phyloP scores from a whole-genome alignment of 2,329 filamentous ascomycete genomes.

The Myotisia sp. region DNA sequence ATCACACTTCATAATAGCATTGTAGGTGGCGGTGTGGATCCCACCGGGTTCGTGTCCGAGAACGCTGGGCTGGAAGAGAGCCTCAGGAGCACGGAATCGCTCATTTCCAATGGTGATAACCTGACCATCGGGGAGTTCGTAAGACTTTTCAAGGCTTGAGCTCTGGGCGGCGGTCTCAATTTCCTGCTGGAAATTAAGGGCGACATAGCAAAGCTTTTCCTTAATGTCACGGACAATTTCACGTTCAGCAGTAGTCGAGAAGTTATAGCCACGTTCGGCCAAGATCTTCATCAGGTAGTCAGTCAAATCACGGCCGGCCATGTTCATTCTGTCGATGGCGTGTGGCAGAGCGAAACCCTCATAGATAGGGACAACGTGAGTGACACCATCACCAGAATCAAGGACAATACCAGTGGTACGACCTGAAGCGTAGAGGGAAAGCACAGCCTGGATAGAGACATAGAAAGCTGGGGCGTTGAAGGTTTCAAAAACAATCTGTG shows the following conservation, averaged over 20 bases:
- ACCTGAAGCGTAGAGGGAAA: slow-evolving; percentile 98
- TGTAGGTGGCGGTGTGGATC: slow-evolving; percentile 99
- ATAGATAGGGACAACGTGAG: slow-evolving; percentile 99
- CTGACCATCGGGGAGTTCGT: slow-evolving; percentile 98
- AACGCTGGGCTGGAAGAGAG: slow-evolving; percentile 97
- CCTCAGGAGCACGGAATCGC: slow-evolving; percentile 98
- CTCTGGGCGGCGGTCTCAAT: slow-evolving; percentile 99
- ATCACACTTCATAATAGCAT: slow-evolving; percentile 99
- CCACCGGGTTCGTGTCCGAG: slow-evolving; percentile 96
- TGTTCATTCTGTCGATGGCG: slow-evolving; percentile 99
- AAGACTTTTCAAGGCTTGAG: slow-evolving; percentile 98
- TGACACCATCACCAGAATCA: slow-evolving; percentile 99
- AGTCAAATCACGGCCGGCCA: slow-evolving; percentile 99
- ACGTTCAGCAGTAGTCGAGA: slow-evolving; percentile 99
- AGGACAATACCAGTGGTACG: slow-evolving; percentile 99
- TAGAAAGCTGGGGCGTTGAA: slow-evolving; percentile 99
- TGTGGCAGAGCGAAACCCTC: slow-evolving; percentile 99
- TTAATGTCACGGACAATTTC: slow-evolving; percentile 99
- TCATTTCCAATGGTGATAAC: slow-evolving; percentile 99
- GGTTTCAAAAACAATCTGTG: slow-evolving; percentile 99
- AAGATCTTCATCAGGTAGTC: slow-evolving; percentile 99
- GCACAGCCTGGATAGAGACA: slow-evolving; percentile 98
- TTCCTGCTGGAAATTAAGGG: slow-evolving; percentile 99
- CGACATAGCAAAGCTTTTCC: slow-evolving; percentile 99
- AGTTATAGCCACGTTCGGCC: slow-evolving; percentile 97